phyloP scores from a whole-genome alignment of 495 filamentous ascomycete genomes.

The Daldinia decipiens region DNA sequence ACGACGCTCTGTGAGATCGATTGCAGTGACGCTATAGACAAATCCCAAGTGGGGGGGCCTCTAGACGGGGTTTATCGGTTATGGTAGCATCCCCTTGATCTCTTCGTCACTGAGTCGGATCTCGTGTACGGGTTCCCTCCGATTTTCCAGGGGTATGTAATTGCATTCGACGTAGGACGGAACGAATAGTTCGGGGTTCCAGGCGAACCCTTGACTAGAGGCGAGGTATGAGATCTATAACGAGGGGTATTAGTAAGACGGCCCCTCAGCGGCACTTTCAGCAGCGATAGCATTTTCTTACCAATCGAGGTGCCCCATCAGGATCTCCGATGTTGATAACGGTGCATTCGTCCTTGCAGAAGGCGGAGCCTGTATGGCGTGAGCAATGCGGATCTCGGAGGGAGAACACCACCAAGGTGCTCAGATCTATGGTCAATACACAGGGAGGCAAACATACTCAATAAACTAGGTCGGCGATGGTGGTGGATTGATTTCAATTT shows the following conservation, averaged over 20 bases:
- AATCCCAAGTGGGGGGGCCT: background rate
- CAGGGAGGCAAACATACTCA: conserved; percentile 56
- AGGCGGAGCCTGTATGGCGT: conserved; percentile 63
- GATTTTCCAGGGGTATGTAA: conserved; percentile 69
- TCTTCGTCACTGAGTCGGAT: conserved; percentile 73
- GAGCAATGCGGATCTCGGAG: conserved; percentile 12
- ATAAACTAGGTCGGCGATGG: conserved; percentile 62
- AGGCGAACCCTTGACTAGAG: conserved; percentile 74
- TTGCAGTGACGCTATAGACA: conserved; percentile 1
- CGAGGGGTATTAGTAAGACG: conserved; percentile 22
- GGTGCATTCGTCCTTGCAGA: conserved; percentile 72
- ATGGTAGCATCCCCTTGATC: conserved; percentile 65
- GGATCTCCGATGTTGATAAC: conserved; percentile 73
- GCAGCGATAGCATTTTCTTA: conserved; percentile 50
- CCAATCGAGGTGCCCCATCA: conserved; percentile 69
- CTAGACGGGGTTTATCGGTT: conserved; percentile 36
- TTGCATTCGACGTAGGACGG: conserved; percentile 67
- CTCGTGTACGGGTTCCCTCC: conserved; percentile 73
- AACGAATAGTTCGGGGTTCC: conserved; percentile 74
- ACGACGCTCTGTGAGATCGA: conserved; percentile 12
- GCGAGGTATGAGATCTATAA: conserved; percentile 73
- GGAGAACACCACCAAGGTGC: conserved; percentile 12
- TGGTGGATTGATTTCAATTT: conserved; percentile 59
- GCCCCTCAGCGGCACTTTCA: background rate
- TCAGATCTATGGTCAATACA: background rate